Evolutionary conservation across 306 rosid genomes (phyloP).

Genomic region (Dalbergia cultrata): DNA sequence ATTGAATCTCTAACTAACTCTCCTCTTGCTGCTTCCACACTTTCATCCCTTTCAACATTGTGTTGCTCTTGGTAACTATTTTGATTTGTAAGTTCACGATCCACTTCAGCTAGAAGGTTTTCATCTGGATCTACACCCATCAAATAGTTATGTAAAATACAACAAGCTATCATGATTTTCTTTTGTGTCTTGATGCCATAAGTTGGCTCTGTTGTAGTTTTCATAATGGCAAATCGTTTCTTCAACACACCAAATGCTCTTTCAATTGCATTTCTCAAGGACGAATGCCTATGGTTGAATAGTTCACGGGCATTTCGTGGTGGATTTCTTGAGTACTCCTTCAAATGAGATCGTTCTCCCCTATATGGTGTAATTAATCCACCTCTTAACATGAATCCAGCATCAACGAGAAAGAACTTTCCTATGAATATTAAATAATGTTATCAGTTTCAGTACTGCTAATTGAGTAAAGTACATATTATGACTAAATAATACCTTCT

Average conservation of each 20-base stretch:
- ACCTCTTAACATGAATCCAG: not conserved
- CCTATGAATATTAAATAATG: not conserved
- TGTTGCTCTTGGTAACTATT: too few relatives aligned
- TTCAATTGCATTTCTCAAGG: conserved; percentile 4
- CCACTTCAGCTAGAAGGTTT: not conserved
- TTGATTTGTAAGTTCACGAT: not conserved
- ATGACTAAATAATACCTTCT: not conserved
- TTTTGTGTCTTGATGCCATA: not conserved
- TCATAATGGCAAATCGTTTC: conserved; percentile 19
- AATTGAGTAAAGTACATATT: too few relatives aligned
- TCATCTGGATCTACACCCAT: not conserved
- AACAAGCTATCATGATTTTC: conserved; percentile 15
- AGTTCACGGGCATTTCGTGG: not conserved
- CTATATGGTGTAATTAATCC: not conserved
- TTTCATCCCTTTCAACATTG: too few relatives aligned
- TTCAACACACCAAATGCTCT: not conserved
- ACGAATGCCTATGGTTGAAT: not conserved
- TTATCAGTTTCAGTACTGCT: too few relatives aligned
- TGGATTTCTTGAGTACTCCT: not conserved
- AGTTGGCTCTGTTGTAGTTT: not conserved
- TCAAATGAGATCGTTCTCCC: not conserved
- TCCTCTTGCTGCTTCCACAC: too few relatives aligned
- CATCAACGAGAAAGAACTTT: conserved; percentile 11
- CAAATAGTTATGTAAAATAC: conserved; percentile 18
- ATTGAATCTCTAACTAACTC: too few relatives aligned